Conservation (phyloP, 78 protist genomes). For the Diacronema lutheri region DNA sequence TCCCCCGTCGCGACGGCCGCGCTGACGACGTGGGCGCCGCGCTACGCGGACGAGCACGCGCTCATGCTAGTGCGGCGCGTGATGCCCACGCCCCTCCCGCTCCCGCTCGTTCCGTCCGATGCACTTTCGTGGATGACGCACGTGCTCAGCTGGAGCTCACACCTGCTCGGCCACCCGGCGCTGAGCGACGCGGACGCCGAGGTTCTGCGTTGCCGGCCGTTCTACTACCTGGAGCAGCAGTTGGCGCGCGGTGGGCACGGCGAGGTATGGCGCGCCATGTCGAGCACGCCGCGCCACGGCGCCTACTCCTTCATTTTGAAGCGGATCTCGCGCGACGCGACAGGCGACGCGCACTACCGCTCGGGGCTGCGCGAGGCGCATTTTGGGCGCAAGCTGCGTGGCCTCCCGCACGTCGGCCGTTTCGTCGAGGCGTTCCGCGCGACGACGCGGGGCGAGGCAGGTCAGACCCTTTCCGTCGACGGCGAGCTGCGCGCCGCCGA, state of each 20-base stretch:
- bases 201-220: not conserved
- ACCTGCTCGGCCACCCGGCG: not conserved
- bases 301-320: not conserved
- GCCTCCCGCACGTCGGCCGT: not conserved
- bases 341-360: not conserved
- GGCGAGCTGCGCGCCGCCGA: not conserved
- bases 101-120: too few species aligned
- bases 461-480: too few species aligned
- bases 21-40: too few species aligned
- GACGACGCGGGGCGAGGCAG: too few species aligned
- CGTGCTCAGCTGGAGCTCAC: not conserved
- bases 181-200: not conserved
- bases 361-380: slow-evolving; percentile 3
- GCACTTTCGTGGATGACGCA: too few species aligned
- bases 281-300: not conserved
- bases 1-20: too few species aligned
- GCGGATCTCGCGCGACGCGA: not conserved
- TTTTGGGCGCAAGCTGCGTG: not conserved
- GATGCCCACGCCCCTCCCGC: too few species aligned
- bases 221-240: not conserved
- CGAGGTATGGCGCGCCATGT: not conserved
- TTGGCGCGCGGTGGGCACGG: not conserved
- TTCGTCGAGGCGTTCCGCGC: not conserved
- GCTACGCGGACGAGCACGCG: too few species aligned
- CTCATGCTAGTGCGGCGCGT: too few species aligned